phyloP scores from a whole-genome alignment of 2,329 filamentous ascomycete species.

The Microcera coccophila region DNA sequence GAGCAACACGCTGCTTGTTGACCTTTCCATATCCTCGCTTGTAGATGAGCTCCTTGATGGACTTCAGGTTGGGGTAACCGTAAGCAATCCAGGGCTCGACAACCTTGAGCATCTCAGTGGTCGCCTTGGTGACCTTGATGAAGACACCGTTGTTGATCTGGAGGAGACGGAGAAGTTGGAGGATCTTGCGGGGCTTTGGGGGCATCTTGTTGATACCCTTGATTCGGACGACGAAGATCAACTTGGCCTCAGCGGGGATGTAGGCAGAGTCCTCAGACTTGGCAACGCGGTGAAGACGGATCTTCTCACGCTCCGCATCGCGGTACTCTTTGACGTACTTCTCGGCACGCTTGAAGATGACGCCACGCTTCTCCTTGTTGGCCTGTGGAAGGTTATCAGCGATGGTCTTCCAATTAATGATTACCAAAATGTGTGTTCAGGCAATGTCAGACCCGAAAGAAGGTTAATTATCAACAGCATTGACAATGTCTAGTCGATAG shows the following conservation, averaged over 20 bases:
- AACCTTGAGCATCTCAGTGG: conserved; percentile 93
- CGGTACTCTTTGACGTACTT: conserved; percentile 99
- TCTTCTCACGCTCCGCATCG: conserved; percentile 95
- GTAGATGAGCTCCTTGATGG: conserved; percentile 98
- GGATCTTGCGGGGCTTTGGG: conserved; percentile 99
- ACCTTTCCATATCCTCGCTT: conserved; percentile 99
- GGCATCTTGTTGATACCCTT: conserved; percentile 99
- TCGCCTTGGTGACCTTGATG: conserved; percentile 96
- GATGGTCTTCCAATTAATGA: conserved; percentile 12
- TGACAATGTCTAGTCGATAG: conserved; percentile 91
- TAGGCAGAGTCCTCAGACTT: conserved; percentile 93
- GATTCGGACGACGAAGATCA: conserved; percentile 98
- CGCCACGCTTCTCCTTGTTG: conserved; percentile 97
- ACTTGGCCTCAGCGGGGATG: conserved; percentile 89
- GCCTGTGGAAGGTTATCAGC: conserved; percentile 57
- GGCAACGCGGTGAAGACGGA: conserved; percentile 83
- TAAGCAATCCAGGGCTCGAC: conserved; percentile 99
- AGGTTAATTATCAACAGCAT: conserved; percentile 99
- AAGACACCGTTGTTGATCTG: conserved; percentile 99
- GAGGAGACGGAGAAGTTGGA: conserved; percentile 97
- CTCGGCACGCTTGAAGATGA: conserved; percentile 99
- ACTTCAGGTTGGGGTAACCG: conserved; percentile 99
- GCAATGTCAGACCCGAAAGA: conserved; percentile 94
- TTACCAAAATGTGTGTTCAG: conserved; percentile 26
- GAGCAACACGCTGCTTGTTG: conserved; percentile 93